Conservation (phyloP, 768 basidiomycete species). For the Panaeolus cyanescens region DNA sequence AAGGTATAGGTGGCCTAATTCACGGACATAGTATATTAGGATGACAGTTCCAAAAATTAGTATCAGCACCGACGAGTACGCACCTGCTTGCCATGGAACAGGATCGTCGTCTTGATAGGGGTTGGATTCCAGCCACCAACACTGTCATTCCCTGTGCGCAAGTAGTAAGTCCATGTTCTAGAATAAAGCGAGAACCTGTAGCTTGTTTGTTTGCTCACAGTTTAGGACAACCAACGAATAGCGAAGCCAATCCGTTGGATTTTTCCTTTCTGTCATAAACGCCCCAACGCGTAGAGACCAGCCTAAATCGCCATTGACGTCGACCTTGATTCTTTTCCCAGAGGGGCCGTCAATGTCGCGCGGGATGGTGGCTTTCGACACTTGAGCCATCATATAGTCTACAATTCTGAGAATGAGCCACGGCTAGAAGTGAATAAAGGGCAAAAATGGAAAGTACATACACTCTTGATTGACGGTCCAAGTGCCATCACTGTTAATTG, state of each 20-base stretch:
- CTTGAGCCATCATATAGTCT: conserved; percentile 73
- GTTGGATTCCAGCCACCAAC: conserved; percentile 56
- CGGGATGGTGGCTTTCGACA: conserved; percentile 70
- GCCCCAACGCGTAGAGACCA: conserved; percentile 64
- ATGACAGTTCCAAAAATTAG: background rate
- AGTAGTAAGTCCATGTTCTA: background rate
- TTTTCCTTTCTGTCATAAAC: conserved; percentile 57
- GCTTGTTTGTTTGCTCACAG: conserved; percentile 39
- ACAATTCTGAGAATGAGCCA: conserved; percentile 1
- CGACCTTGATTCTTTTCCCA: conserved; percentile 63
- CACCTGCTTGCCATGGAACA: conserved; percentile 65
- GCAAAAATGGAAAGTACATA: conserved; percentile 26
- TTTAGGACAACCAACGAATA: conserved; percentile 78
- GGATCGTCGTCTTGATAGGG: conserved; percentile 60
- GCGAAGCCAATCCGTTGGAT: conserved; percentile 57
- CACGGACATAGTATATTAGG: background rate
- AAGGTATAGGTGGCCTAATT: conserved; percentile 64
- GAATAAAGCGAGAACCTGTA: background rate
- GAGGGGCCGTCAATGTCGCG: conserved; percentile 65
- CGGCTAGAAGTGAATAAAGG: background rate
- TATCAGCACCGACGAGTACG: background rate
- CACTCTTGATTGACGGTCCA: conserved; percentile 75
- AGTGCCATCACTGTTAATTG: conserved; percentile 59
- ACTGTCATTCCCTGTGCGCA: conserved; percentile 46
- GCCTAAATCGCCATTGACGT: conserved; percentile 50